Evolutionary conservation across 78 protist genomes (phyloP).

Genomic region (Dictyostelium firmibasis): DNA sequence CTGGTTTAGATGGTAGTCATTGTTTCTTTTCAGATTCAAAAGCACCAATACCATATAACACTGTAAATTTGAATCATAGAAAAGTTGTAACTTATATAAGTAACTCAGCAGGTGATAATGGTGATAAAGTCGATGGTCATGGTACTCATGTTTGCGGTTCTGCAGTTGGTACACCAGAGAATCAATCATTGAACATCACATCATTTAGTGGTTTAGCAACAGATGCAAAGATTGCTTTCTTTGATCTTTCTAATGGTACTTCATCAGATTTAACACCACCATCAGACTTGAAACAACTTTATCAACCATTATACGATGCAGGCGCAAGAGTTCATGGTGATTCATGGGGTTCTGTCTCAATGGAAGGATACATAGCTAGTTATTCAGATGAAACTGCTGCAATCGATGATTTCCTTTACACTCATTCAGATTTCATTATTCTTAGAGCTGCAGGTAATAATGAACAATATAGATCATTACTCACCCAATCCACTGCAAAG

Average conservation of each 20-base stretch:
- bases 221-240: conserved; percentile 53
- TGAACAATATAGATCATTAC: not conserved
- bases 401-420: conserved; percentile 34
- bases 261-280: not conserved
- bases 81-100: conserved; percentile 28
- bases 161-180: conserved; percentile 27
- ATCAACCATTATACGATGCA: conserved; percentile 28
- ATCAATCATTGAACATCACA: not conserved
- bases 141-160: conserved; percentile 74
- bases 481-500: conserved; percentile 52
- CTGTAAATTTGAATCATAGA: conserved; percentile 33
- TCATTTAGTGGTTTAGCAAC: conserved; percentile 40
- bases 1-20: conserved; percentile 60
- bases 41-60: conserved; percentile 22
- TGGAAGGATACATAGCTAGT: not conserved
- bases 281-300: not conserved
- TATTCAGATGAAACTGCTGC: not conserved
- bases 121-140: conserved; percentile 43
- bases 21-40: conserved; percentile 44
- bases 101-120: not conserved
- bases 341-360: conserved; percentile 44
- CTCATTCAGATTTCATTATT: conserved; percentile 33
- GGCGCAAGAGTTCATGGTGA: conserved; percentile 80
- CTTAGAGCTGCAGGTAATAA: conserved; percentile 72
- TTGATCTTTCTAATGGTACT: not conserved